Conservation (phyloP, 2,329 filamentous ascomycete species). For the Fusarium duplospermum region DNA sequence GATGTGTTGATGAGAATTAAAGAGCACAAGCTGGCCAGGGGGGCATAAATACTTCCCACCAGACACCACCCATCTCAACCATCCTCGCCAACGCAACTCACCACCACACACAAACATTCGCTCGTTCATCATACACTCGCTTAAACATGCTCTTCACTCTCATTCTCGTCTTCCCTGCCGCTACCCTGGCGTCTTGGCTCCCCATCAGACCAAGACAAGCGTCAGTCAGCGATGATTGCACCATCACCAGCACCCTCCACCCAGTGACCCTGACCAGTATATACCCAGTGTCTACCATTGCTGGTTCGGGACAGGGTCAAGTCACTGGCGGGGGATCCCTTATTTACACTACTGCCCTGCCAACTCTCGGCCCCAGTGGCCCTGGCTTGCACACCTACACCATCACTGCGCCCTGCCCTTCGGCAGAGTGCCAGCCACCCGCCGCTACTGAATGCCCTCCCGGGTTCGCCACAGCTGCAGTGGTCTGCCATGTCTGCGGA, state of each 20-base stretch:
- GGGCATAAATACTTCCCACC: neutral
- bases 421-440: constrained; percentile 7
- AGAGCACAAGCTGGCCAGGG: neutral
- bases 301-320: neutral
- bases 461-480: constrained; percentile 17
- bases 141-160: constrained; percentile 22
- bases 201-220: constrained; percentile 7
- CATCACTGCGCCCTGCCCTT: constrained; percentile 15
- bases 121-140: constrained; percentile 12
- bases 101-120: neutral
- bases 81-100: neutral
- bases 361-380: constrained; percentile 15
- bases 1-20: neutral
- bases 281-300: constrained; percentile 5
- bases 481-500: constrained; percentile 15
- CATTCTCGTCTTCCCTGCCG: constrained; percentile 14
- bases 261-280: constrained; percentile 13
- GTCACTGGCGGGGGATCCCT: neutral
- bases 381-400: constrained; percentile 21
- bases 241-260: constrained; percentile 6
- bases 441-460: constrained; percentile 5
- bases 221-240: constrained; percentile 6
- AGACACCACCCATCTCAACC: neutral
- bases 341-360: constrained; percentile 8
- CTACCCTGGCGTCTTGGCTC: constrained; percentile 12